These are phyloP conservation scores for Leptoxyphium fumago DNA, from an alignment of 2,329 filamentous ascomycete species.

Conservation along the genomic window DNA sequence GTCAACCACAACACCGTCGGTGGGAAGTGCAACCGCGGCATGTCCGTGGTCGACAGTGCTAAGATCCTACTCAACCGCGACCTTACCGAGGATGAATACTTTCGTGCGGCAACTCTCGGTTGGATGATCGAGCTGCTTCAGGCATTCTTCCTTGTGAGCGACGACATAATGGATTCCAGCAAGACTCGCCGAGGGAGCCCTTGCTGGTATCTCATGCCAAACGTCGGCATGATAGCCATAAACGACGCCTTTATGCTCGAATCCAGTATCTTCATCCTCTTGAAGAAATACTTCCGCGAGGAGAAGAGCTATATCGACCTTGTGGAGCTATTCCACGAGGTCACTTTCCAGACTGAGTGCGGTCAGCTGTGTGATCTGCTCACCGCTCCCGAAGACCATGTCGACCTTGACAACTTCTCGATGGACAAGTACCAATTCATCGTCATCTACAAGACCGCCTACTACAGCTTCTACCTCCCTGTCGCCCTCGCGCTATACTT, in stretches of 20 bases:
- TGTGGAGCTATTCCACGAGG: slow-evolving; percentile 91
- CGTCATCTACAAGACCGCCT: slow-evolving; percentile 98
- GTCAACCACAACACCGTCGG: slow-evolving; percentile 77
- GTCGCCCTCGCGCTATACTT: slow-evolving; percentile 82
- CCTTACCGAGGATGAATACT: slow-evolving; percentile 71
- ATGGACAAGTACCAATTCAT: slow-evolving; percentile 95
- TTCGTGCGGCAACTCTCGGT: slow-evolving; percentile 72
- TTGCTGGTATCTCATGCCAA: slow-evolving; percentile 87
- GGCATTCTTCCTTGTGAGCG: slow-evolving; percentile 95
- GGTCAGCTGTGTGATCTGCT: slow-evolving; percentile 90
- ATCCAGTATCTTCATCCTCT: slow-evolving; percentile 71
- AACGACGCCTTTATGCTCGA: slow-evolving; percentile 98
- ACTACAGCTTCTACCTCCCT: slow-evolving; percentile 98
- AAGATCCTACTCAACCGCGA: slow-evolving; percentile 60
- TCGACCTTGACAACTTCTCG: slow-evolving; percentile 90
- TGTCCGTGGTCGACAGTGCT: slow-evolving; percentile 88
- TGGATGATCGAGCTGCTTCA: slow-evolving; percentile 98
- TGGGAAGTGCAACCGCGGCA: slow-evolving; percentile 97
- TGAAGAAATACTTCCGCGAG: slow-evolving; percentile 84
- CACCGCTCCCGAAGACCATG: slow-evolving; percentile 85
- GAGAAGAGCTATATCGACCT: slow-evolving; percentile 84
- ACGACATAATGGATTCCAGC: slow-evolving; percentile 96
- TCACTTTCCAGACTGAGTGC: slow-evolving; percentile 84
- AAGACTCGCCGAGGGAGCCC: slow-evolving; percentile 88
- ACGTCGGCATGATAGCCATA: slow-evolving; percentile 91